These are phyloP conservation scores for Chenopodium berlandieri DNA, from an alignment of 148 eudicot species.

Conservation along the genomic window DNA sequence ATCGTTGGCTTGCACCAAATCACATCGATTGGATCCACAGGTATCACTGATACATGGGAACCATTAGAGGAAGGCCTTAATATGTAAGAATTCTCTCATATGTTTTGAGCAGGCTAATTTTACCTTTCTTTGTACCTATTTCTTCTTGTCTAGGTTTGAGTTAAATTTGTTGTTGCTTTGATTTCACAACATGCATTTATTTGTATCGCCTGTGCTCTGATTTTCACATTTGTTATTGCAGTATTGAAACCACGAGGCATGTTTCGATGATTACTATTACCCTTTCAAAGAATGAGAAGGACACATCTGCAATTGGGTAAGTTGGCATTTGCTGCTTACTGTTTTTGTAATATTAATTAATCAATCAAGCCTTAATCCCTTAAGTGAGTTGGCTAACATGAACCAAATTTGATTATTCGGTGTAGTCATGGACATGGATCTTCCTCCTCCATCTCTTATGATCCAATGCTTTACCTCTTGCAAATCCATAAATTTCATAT, in stretches of 20 bases:
- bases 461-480: no score
- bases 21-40: constrained; percentile 83
- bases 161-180: neutral
- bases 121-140: neutral
- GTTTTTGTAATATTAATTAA: neutral
- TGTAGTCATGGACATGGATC: no score
- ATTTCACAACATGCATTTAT: neutral
- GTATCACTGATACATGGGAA: constrained; percentile 96
- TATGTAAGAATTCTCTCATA: constrained; percentile 52
- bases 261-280: constrained; percentile 90
- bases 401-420: no score
- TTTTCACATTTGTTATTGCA: constrained; percentile 27
- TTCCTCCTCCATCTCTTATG: no score
- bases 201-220: neutral
- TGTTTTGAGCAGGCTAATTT: neutral
- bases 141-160: neutral
- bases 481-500: no score
- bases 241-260: constrained; percentile 92
- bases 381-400: no score
- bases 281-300: constrained; percentile 71
- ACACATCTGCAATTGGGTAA: constrained; percentile 72
- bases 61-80: constrained; percentile 98
- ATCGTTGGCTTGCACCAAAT: constrained; percentile 94
- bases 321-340: constrained; percentile 15
- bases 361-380: no score